Conservation (phyloP, 345 rosid species). For the Cochlearia excelsa region DNA sequence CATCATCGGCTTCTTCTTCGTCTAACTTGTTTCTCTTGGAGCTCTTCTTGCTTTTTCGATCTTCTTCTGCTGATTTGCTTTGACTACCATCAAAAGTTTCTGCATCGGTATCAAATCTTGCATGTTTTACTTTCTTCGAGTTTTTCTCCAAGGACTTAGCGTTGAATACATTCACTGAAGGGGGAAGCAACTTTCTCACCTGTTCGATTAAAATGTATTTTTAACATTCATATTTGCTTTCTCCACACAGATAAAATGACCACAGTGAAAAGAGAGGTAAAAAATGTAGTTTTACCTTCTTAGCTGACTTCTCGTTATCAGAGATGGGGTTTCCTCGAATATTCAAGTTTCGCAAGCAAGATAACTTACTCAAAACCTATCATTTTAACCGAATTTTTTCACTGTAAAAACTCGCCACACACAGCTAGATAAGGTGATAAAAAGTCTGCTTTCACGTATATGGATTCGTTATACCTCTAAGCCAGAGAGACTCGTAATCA, state of each 20-base stretch:
- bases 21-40: slow-evolving; percentile 29
- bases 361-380: slow-evolving; percentile 62
- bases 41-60: slow-evolving; percentile 30
- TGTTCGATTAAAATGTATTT: slow-evolving; percentile 22
- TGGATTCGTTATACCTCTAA: slow-evolving; percentile 51
- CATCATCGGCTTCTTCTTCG: slow-evolving; percentile 19
- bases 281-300: slow-evolving; percentile 47
- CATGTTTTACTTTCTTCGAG: slow-evolving; percentile 35
- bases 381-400: slow-evolving; percentile 1
- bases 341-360: slow-evolving; percentile 66
- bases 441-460: slow-evolving; percentile 5
- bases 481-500: slow-evolving; percentile 60
- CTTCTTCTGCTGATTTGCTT: slow-evolving; percentile 29
- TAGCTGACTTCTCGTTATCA: slow-evolving; percentile 57
- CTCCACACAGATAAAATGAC: background rate
- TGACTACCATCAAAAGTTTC: slow-evolving; percentile 29
- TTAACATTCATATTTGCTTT: background rate
- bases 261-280: background rate
- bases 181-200: slow-evolving; percentile 55
- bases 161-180: slow-evolving; percentile 67
- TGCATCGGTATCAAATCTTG: slow-evolving; percentile 24
- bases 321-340: slow-evolving; percentile 79
- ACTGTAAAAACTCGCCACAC: slow-evolving; percentile 6
- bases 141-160: slow-evolving; percentile 56
- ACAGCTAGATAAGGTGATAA: background rate